These are phyloP conservation scores for Otatea glauca DNA, from an alignment of 176 grass and related monocot genomes.

Conservation along the genomic window DNA sequence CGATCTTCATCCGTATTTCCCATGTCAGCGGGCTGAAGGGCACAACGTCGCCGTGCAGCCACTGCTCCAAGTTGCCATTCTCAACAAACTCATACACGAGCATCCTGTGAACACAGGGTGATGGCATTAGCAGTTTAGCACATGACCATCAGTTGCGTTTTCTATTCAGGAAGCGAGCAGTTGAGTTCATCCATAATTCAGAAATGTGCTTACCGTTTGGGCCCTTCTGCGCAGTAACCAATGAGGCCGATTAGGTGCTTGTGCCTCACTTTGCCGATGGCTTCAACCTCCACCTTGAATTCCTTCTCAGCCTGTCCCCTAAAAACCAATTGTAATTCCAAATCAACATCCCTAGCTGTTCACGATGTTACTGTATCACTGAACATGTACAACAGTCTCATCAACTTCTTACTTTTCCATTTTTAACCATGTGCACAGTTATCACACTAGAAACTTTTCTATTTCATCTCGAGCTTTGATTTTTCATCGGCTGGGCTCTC, in stretches of 20 bases:
- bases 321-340: constrained; percentile 6
- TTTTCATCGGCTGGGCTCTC: background rate
- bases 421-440: background rate
- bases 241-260: constrained; percentile 91
- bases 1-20: constrained; percentile 85
- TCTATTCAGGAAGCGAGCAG: constrained; percentile 14
- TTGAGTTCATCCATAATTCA: constrained; percentile 8
- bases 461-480: background rate
- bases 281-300: constrained; percentile 98
- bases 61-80: constrained; percentile 94
- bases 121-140: constrained; percentile 34
- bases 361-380: background rate
- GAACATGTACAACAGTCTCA: background rate
- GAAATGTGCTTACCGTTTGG: constrained; percentile 66
- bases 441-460: background rate
- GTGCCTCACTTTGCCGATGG: constrained; percentile 93
- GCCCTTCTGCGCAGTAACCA: constrained; percentile 85
- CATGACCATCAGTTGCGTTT: background rate
- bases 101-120: constrained; percentile 60
- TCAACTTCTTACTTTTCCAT: constrained; percentile 2
- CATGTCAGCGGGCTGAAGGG: constrained; percentile 69
- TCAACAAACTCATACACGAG: constrained; percentile 98
- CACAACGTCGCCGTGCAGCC: constrained; percentile 81
- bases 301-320: constrained; percentile 99
- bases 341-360: background rate